Evolutionary conservation across 176 grass and related monocot genomes (phyloP).

Genomic region (bread wheat (Triticum aestivum)): IWGSC_CS_RefSeq_v2.1 NC_057805.1:416302201-416302700

Average conservation of each 20-base stretch:
- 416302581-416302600: not conserved
- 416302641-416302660: constrained; percentile 84
- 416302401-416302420: constrained; percentile 1
- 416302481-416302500: not conserved
- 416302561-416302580: constrained; percentile 11
- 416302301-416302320: not conserved
- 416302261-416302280: not conserved
- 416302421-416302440: not conserved
- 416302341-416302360: not conserved
- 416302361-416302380: not conserved
- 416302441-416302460: not conserved
- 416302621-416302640: not conserved
- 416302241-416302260: not conserved
- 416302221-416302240: not conserved
- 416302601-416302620: not conserved
- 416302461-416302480: not conserved
- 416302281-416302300: not conserved
- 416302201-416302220: constrained; percentile 1
- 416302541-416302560: not conserved
- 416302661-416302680: constrained; percentile 75
- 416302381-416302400: not conserved
- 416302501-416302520: not conserved
- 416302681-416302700: constrained; percentile 66
- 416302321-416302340: not conserved
- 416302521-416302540: not conserved